Evolutionary conservation across 2,329 filamentous ascomycete genomes (phyloP).

Genomic region (Verticillium klebahnii): DNA sequence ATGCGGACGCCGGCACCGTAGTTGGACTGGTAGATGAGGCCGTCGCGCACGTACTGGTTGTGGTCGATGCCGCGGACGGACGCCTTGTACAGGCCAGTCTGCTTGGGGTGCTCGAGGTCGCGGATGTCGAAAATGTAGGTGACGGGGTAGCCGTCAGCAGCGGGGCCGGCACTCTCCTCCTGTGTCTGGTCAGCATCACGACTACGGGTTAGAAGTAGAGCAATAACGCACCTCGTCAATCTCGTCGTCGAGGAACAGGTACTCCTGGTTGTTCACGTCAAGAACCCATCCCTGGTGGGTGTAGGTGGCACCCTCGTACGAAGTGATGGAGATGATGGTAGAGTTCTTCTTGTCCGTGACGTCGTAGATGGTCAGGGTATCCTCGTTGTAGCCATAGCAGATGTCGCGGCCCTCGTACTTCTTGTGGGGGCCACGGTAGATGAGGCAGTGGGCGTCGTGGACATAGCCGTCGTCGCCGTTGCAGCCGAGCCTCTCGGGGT

Average conservation of each 20-base stretch:
- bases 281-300: conserved; percentile 50
- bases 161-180: conserved; percentile 27
- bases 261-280: conserved; percentile 37
- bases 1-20: conserved; percentile 43
- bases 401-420: conserved; percentile 41
- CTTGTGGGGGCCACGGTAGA: conserved; percentile 43
- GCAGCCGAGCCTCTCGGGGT: conserved; percentile 43
- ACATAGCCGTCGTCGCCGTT: conserved; percentile 44
- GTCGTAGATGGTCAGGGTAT: conserved; percentile 41
- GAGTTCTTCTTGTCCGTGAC: conserved; percentile 42
- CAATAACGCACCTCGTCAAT: conserved; percentile 37
- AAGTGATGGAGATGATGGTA: conserved; percentile 44
- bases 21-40: conserved; percentile 43
- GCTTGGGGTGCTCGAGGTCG: conserved; percentile 34
- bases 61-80: conserved; percentile 39
- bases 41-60: conserved; percentile 43
- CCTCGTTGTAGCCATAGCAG: conserved; percentile 50
- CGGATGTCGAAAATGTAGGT: conserved; percentile 49
- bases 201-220: background rate
- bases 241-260: conserved; percentile 48
- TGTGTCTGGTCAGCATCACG: conserved; percentile 28
- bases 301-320: conserved; percentile 52
- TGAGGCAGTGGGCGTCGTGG: conserved; percentile 49
- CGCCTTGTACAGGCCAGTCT: conserved; percentile 38
- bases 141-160: conserved; percentile 36